These are phyloP conservation scores for Cyclotella atomus DNA, from an alignment of 108 stramenopile genomes.

Conservation along the genomic window DNA sequence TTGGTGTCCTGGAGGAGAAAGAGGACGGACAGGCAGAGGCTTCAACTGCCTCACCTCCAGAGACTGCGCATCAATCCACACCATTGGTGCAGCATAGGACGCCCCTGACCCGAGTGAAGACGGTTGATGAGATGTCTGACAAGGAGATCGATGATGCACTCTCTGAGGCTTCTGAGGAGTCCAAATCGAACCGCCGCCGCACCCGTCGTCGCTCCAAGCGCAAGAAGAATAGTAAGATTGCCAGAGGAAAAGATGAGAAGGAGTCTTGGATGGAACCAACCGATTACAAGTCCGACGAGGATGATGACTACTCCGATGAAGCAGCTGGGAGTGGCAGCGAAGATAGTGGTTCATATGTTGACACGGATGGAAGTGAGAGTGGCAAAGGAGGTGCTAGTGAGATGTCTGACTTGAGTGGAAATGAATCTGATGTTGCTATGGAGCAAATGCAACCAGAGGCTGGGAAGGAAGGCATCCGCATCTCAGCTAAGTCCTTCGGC, in stretches of 20 bases:
- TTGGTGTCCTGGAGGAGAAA: not conserved
- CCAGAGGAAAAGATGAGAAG: no score
- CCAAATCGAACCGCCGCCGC: not conserved
- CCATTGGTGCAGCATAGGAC: no score
- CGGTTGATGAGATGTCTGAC: not conserved
- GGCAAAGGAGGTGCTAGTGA: no score
- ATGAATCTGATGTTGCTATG: not conserved
- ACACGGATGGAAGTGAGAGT: no score
- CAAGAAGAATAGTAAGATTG: not conserved
- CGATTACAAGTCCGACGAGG: not conserved
- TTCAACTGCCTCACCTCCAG: no score
- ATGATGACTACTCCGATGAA: not conserved
- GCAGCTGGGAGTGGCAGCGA: not conserved
- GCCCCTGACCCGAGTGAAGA: not conserved
- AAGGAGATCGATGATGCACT: not conserved
- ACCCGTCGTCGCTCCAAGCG: not conserved
- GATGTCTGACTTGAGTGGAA: no score
- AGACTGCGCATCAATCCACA: no score
- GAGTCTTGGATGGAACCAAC: constrained; percentile 3
- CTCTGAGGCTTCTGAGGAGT: not conserved
- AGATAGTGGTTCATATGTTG: no score
- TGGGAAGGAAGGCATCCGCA: not conserved
- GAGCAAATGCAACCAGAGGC: constrained; percentile 1
- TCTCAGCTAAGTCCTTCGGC: no score
- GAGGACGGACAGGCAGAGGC: not conserved